Evolutionary conservation across 1,139 yeast species (phyloP).

Genomic region (Sugiyamaella castrensis): DNA sequence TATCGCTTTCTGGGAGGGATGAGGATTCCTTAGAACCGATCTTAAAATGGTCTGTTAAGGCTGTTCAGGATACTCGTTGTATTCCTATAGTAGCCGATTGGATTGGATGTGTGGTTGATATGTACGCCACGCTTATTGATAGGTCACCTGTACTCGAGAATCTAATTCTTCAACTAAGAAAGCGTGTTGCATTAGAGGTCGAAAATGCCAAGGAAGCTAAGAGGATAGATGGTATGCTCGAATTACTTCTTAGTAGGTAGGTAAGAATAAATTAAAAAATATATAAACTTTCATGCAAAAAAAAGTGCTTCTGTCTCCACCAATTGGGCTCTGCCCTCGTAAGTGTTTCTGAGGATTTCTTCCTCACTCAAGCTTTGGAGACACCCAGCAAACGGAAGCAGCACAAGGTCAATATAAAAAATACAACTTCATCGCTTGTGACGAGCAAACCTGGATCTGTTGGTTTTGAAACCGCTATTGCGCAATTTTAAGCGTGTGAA

Average conservation of each 20-base stretch:
- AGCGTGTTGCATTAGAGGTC: slow-evolving; percentile 62
- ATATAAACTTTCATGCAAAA: not conserved
- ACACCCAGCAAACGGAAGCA: too few species aligned
- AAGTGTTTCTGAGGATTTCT: too few species aligned
- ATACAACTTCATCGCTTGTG: too few species aligned
- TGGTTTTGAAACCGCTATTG: slow-evolving; percentile 29
- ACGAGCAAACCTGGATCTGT: slow-evolving; percentile 12
- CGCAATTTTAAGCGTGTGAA: slow-evolving; percentile 27
- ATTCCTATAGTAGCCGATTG: slow-evolving; percentile 78
- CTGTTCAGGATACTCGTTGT: slow-evolving; percentile 75
- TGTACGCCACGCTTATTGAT: slow-evolving; percentile 71
- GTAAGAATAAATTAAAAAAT: slow-evolving; percentile 1
- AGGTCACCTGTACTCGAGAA: slow-evolving; percentile 79
- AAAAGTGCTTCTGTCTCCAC: not conserved
- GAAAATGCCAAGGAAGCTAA: slow-evolving; percentile 82
- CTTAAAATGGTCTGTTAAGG: slow-evolving; percentile 73
- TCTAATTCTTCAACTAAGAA: slow-evolving; percentile 54
- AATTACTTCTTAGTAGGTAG: slow-evolving; percentile 50
- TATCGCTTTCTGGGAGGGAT: slow-evolving; percentile 75
- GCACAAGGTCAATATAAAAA: too few species aligned
- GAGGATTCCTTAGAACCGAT: slow-evolving; percentile 83
- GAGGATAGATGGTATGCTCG: slow-evolving; percentile 90
- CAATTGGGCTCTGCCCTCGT: too few species aligned
- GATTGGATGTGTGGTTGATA: slow-evolving; percentile 73
- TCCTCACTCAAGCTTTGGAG: too few species aligned